phyloP scores from a whole-genome alignment of 2,329 filamentous ascomycete genomes.

The Ophiostoma australiae region DNA sequence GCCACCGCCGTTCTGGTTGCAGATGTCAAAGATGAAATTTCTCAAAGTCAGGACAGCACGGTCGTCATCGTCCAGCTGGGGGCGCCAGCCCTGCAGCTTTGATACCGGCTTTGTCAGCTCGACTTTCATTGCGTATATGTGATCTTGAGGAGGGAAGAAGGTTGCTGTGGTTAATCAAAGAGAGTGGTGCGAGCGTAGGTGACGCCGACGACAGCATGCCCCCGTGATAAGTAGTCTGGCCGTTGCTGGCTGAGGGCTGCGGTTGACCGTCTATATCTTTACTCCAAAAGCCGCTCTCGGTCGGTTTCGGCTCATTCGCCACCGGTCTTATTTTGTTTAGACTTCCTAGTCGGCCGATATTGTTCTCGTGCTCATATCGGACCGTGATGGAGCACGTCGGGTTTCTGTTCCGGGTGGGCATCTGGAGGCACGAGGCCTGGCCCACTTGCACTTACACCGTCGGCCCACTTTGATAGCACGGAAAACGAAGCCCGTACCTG shows the following conservation, averaged over 20 bases:
- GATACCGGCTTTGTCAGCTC: neutral
- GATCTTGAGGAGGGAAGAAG: neutral
- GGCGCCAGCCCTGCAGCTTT: neutral
- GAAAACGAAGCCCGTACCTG: neutral
- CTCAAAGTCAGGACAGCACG: constrained; percentile 21
- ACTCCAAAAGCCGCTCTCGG: neutral
- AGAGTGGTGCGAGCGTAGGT: neutral
- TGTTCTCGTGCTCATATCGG: neutral
- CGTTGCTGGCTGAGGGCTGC: neutral
- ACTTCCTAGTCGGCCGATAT: too few species aligned
- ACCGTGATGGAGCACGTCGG: neutral
- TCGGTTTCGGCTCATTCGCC: neutral
- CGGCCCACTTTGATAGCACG: neutral
- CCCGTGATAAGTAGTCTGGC: neutral
- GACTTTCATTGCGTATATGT: neutral
- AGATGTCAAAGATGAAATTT: constrained; percentile 26
- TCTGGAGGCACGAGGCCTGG: neutral
- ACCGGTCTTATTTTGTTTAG: neutral
- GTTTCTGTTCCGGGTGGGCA: neutral
- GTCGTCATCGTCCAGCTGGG: constrained; percentile 1
- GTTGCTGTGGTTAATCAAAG: neutral
- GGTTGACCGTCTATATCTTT: neutral
- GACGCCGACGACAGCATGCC: neutral
- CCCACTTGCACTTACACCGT: neutral
- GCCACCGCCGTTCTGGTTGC: constrained; percentile 25